These are phyloP conservation scores for Chaetomiaceae sp. DNA, from an alignment of 2,329 filamentous ascomycete species.

Conservation along the genomic window DNA sequence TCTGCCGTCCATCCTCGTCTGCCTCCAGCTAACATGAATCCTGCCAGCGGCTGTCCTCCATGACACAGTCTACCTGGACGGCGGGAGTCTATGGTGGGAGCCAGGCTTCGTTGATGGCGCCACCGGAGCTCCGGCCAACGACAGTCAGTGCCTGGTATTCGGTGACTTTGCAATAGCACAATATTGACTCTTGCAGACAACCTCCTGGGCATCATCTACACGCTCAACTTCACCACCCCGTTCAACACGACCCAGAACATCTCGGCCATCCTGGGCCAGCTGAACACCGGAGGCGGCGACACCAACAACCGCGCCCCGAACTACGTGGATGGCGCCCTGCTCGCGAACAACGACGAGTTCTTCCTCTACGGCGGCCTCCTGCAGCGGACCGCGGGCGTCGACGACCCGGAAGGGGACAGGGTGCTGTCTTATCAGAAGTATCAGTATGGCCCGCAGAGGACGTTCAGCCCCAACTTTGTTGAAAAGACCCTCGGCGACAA, in stretches of 20 bases:
- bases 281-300: slow-evolving; percentile 45
- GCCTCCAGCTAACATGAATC: slow-evolving; percentile 12
- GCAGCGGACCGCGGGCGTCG: slow-evolving; percentile 32
- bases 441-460: slow-evolving; percentile 45
- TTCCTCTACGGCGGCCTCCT: slow-evolving; percentile 60
- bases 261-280: slow-evolving; percentile 44
- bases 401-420: slow-evolving; percentile 38
- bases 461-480: slow-evolving; percentile 43
- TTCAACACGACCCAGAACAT: slow-evolving; percentile 53
- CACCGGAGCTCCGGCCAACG: slow-evolving; percentile 26
- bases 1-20: background rate
- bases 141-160: slow-evolving; percentile 46
- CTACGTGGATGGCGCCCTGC: slow-evolving; percentile 59
- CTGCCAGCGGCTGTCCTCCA: slow-evolving; percentile 50
- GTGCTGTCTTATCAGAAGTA: slow-evolving; percentile 50
- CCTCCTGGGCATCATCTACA: slow-evolving; percentile 48
- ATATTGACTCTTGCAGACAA: slow-evolving; percentile 40
- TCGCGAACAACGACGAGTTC: slow-evolving; percentile 60
- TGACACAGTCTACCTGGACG: slow-evolving; percentile 63
- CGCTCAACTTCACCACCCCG: slow-evolving; percentile 53
- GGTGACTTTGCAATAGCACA: background rate
- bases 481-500: slow-evolving; percentile 37
- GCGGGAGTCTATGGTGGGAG: slow-evolving; percentile 53
- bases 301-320: slow-evolving; percentile 51
- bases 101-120: slow-evolving; percentile 45